Base-by-base conservation (phyloP, 2,329 filamentous ascomycete species). In the Cylindrodendrum hubeiense region DNA sequence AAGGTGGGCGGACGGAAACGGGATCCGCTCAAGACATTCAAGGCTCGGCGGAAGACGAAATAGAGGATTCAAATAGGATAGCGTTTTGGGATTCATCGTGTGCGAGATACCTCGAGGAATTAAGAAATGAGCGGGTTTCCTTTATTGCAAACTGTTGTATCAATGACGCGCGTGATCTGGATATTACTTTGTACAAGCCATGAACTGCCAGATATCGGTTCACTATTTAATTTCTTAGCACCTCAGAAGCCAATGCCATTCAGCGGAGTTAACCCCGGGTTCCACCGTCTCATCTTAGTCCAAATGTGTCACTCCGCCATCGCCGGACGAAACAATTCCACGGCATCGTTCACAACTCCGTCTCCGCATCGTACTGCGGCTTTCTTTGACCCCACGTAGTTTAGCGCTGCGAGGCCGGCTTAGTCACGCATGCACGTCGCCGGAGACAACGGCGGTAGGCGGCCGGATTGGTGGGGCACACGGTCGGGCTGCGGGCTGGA, bases 21-120 rank as follows among this genome's bases (percentile, higher is more conserved):
- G 56, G 94, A 98, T 83, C 95, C 95, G 7, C 83, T 98, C 76
- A 97, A 95, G 84, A 95, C 92, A 9, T 96, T 98, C 79, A 97
- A 93, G 79, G 88, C 87, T 24, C 82, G 86, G 71, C 79, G 83
- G 58, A 88, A 84, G 79, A 79, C 75, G 57, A 80, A 78, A 65
- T 79, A 73, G 65, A 68, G 17, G 54, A 37, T 44, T 26, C 12
- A 51, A 39, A 50, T 60, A 61, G 66, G 53, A 60, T 15, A 69
- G 66, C 55, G 69, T 62, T 63, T 63, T 43, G 41, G 26, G 30
- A 33, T 58, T 44, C 41, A 57, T 59, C 56, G 49, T 58, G 46
- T 43, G 69, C 43, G 51, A 59, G 60, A 69, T 73, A 73, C 67
- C 71, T 74, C 63, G 69, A 41, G 47, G 49, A 58, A 52, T 63